These are phyloP conservation scores for Aaosphaeria pasadenensis DNA, from an alignment of 2,329 filamentous ascomycete genomes.

Conservation along the genomic window DNA sequence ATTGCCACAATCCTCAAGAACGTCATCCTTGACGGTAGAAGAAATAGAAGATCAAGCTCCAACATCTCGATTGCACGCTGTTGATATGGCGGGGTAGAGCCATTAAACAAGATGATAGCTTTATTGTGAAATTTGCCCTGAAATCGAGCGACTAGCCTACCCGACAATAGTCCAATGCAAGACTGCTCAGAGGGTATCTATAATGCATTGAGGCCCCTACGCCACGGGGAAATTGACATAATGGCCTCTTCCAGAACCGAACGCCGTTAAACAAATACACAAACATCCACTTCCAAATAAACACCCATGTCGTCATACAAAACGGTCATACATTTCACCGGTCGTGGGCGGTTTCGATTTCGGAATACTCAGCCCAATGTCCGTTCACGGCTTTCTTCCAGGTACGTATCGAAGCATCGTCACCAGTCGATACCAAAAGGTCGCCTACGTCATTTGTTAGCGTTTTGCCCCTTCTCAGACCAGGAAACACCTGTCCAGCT, in stretches of 20 bases:
- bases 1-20: too few relatives aligned
- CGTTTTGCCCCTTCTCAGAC: conserved; percentile 43
- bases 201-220: conserved; percentile 14
- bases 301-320: background rate
- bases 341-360: conserved; percentile 42
- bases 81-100: too few relatives aligned
- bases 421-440: conserved; percentile 71
- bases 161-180: background rate
- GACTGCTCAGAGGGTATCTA: conserved; percentile 22
- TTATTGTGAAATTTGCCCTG: background rate
- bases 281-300: conserved; percentile 5
- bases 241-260: conserved; percentile 5
- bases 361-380: conserved; percentile 48
- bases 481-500: conserved; percentile 59
- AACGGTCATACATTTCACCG: conserved; percentile 10
- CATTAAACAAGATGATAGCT: background rate
- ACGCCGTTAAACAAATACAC: conserved; percentile 1
- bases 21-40: too few relatives aligned
- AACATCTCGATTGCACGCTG: too few relatives aligned
- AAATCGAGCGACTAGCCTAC: conserved; percentile 1
- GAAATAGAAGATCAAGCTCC: too few relatives aligned
- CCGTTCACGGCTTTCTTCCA: conserved; percentile 51
- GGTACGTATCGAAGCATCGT: conserved; percentile 61
- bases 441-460: conserved; percentile 57
- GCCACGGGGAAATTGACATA: conserved; percentile 9